These are phyloP conservation scores for Pistacia integerrima DNA, from an alignment of 345 rosid species.

Conservation along the genomic window DNA sequence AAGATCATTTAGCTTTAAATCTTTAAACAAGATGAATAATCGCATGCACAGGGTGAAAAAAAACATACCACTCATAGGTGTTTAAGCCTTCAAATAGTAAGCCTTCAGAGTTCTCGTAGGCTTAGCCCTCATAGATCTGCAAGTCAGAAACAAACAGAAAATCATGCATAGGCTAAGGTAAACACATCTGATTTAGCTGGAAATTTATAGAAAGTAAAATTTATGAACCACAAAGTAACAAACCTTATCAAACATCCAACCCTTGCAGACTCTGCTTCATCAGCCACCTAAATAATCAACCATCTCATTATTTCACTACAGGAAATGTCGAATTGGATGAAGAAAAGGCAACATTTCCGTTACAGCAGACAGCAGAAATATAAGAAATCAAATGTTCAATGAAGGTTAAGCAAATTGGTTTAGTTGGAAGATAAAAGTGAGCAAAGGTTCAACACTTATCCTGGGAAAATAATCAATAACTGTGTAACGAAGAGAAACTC, in stretches of 20 bases:
- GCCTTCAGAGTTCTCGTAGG: not conserved
- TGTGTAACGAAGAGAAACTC: not conserved
- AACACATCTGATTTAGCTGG: not conserved
- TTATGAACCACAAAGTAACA: not conserved
- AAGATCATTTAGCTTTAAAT: not conserved
- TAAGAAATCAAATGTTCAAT: not conserved
- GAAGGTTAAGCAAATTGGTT: not conserved
- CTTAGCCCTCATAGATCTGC: slow-evolving; percentile 20
- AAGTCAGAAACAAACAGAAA: slow-evolving; percentile 1
- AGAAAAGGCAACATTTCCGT: not conserved
- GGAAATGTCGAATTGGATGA: not conserved
- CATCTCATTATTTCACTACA: not conserved
- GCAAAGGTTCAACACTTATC: not conserved
- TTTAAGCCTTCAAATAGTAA: slow-evolving; percentile 15
- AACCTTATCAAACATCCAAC: slow-evolving; percentile 43
- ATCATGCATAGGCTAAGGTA: not conserved
- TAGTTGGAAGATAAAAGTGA: not conserved
- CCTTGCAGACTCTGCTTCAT: slow-evolving; percentile 44
- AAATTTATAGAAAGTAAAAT: not conserved
- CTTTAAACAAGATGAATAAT: not conserved
- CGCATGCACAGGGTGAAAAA: not conserved
- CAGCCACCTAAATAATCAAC: slow-evolving; percentile 39
- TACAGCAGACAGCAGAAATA: not conserved
- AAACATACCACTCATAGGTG: slow-evolving; percentile 25
- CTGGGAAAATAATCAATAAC: not conserved